Evolutionary conservation across 176 grass and related monocot genomes (phyloP).

Genomic region (Juncus inflexus): DNA sequence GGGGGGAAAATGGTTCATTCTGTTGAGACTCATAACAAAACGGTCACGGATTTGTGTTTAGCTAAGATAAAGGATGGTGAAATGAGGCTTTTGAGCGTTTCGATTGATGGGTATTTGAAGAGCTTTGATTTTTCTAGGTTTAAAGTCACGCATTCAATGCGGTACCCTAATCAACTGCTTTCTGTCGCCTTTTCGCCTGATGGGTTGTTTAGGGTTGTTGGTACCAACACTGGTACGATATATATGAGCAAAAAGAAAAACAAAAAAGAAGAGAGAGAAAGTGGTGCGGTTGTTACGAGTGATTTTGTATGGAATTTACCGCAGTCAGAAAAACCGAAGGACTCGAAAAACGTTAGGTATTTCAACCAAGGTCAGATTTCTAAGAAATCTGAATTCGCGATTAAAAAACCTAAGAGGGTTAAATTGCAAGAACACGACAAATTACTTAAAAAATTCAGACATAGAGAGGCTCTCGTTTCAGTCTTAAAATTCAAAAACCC

Average conservation of each 20-base stretch:
- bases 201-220: constrained; percentile 52
- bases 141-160: constrained; percentile 70
- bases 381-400: constrained; percentile 55
- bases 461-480: constrained; percentile 76
- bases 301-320: constrained; percentile 43
- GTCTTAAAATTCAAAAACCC: constrained; percentile 54
- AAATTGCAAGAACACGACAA: constrained; percentile 76
- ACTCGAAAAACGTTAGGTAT: constrained; percentile 47
- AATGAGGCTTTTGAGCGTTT: constrained; percentile 60
- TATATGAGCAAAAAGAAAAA: constrained; percentile 64
- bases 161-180: constrained; percentile 58
- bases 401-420: constrained; percentile 51
- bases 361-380: constrained; percentile 66
- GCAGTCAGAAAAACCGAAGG: constrained; percentile 30
- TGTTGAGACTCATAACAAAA: constrained; percentile 88
- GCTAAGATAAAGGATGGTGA: constrained; percentile 51
- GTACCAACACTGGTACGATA: constrained; percentile 65
- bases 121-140: constrained; percentile 71
- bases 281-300: constrained; percentile 14
- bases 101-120: constrained; percentile 96
- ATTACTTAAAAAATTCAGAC: constrained; percentile 70
- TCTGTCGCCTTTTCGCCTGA: constrained; percentile 76
- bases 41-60: constrained; percentile 48
- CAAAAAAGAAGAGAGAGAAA: constrained; percentile 31
- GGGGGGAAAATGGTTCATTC: constrained; percentile 66